Base-by-base conservation (phyloP, 1,284 basidiomycete genomes). In the Taiwanofungus camphoratus region DNA sequence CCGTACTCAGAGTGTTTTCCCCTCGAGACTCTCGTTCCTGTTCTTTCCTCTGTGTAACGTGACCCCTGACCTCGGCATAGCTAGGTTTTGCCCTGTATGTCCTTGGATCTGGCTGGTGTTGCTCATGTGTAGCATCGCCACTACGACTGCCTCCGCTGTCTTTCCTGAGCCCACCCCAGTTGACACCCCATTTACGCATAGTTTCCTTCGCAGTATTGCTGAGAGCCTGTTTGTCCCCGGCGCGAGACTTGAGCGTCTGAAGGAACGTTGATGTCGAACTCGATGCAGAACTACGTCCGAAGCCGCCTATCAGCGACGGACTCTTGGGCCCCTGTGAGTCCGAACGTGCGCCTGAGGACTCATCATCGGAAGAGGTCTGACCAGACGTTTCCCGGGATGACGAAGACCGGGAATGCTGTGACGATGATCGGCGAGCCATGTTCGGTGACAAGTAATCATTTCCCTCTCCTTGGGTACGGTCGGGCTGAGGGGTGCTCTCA, bases 121-220 rank as follows among this genome's bases (percentile, higher is more conserved):
- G 64, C 41, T 64, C 63, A 41, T 70, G 66, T 16, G 64, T 68
- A 35, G 63, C 64, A 39, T 76, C 73, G 20, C 65, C 53, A 16
- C 74, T 75, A 11, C 76, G 27, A 29, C 42, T 45, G 7, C 44
- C 43, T 31, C 46, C 46, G 36, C 47, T 53, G 21, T 84, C 77
- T 53, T 77, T 81, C 62, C 74, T 76, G 56, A 80, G 60, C 15
- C 69, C 69, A 33, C 70, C 75, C 85, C 85, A 92, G 51, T 80
- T 88, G 15, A 81, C 82, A 16, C 90, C 82, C 89, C 90, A 93
- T 60, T 92, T 92, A 42, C 82, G 81, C 70, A 93, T 82, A 11
- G 83, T 75, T 59, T 93, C 91, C 60, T 84, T 86, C 3, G 90
- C 90, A 2, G 80, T 80, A 54, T 82, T 82, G 54, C 78, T 81